Conservation (phyloP, 805 yeast species). For the Lipomyces mesembrius region DNA sequence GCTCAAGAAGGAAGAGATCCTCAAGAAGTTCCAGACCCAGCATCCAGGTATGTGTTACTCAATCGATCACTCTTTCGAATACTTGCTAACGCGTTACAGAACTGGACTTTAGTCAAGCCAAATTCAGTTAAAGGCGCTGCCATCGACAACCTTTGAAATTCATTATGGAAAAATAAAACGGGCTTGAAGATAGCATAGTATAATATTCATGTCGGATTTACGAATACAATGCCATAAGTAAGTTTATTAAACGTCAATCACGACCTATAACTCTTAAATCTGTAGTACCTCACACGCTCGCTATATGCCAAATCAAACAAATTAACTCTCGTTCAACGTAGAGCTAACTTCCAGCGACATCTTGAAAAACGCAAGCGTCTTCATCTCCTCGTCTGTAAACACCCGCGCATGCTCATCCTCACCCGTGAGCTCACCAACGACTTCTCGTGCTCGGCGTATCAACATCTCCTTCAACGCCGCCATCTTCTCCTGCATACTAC, state of each 20-base stretch:
- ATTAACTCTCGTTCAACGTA: not conserved
- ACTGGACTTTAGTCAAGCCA: constrained; percentile 49
- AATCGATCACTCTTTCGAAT: constrained; percentile 14
- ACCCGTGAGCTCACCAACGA: not conserved
- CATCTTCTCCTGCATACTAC: not conserved
- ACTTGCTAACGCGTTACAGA: constrained; percentile 28
- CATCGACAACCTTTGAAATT: not conserved
- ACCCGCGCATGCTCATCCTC: not conserved
- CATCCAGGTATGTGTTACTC: constrained; percentile 48
- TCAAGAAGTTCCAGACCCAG: constrained; percentile 49
- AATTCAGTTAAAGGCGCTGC: constrained; percentile 31
- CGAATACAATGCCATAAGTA: not conserved
- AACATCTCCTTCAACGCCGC: not conserved
- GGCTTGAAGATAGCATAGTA: not conserved
- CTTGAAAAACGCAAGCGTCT: not conserved
- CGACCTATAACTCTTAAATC: not conserved
- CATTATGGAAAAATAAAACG: not conserved
- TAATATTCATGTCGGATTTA: not conserved
- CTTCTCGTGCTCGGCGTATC: not conserved
- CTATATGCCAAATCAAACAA: not conserved
- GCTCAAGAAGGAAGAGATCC: constrained; percentile 43
- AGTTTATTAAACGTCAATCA: not conserved
- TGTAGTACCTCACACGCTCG: not conserved
- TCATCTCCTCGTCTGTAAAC: not conserved
- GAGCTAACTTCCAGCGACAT: not conserved